A percentile compares a stretch with the other conserved stretches of the same genome.
Conservation (phyloP, 2,329 filamentous ascomycete genomes). For the Trichophyton rubrum region DNA sequence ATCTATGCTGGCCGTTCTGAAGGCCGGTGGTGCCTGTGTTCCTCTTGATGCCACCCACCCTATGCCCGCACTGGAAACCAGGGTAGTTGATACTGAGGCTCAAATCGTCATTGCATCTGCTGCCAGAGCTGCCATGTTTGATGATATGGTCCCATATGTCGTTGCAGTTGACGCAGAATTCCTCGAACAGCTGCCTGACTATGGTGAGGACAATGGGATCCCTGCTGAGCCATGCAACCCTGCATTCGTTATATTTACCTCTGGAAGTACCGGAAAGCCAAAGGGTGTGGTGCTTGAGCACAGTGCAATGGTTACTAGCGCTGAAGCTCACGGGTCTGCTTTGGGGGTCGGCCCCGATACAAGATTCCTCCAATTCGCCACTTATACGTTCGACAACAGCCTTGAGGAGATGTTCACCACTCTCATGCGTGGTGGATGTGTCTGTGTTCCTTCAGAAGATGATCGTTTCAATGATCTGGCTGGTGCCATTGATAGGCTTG, state of each 20-base stretch:
- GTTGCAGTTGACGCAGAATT: conserved; percentile 19
- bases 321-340: conserved; percentile 32
- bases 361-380: conserved; percentile 30
- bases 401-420: conserved; percentile 26
- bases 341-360: conserved; percentile 26
- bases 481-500: conserved; percentile 35
- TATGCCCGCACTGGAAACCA: conserved; percentile 25
- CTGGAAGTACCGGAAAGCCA: conserved; percentile 71
- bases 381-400: conserved; percentile 35
- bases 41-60: conserved; percentile 20
- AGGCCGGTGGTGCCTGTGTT: conserved; percentile 14
- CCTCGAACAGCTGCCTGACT: conserved; percentile 1
- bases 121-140: conserved; percentile 27
- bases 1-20: conserved; percentile 15
- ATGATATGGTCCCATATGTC: conserved; percentile 32
- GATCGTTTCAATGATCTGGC: conserved; percentile 36
- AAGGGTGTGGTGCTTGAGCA: conserved; percentile 77
- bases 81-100: conserved; percentile 28
- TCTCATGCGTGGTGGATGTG: conserved; percentile 28
- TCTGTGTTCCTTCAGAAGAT: conserved; percentile 33
- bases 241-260: conserved; percentile 69
- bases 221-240: conserved; percentile 58
- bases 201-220: conserved; percentile 13
- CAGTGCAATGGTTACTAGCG: conserved; percentile 21
- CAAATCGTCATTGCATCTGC: conserved; percentile 31